Evolutionary conservation across 192 early-diverging fungal genomes (phyloP).

Genomic region (Coemansia reversa): DNA sequence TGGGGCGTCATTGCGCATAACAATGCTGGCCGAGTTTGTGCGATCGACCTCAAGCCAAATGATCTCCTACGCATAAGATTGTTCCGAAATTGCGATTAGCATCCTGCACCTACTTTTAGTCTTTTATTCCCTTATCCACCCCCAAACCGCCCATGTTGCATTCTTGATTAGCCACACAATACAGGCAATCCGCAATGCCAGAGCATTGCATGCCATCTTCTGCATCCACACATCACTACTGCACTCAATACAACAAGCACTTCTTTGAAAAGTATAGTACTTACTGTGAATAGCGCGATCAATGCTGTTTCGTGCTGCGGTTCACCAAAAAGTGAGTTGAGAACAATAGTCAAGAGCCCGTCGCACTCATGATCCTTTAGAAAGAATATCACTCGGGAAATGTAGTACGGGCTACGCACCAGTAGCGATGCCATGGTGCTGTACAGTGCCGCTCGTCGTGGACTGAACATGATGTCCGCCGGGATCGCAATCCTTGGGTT

Average conservation of each 20-base stretch:
- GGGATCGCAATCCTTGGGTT: constrained; percentile 33
- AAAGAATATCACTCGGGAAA: constrained; percentile 26
- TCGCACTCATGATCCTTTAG: constrained; percentile 51
- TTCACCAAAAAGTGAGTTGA: constrained; percentile 41
- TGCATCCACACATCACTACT: neutral
- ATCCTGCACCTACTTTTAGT: too few species aligned
- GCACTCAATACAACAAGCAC: neutral
- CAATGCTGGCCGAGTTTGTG: constrained; percentile 33
- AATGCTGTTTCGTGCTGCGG: constrained; percentile 23
- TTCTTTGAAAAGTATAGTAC: constrained; percentile 5
- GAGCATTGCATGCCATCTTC: neutral
- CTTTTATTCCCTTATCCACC: too few species aligned
- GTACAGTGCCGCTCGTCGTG: constrained; percentile 29
- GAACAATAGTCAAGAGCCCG: constrained; percentile 29
- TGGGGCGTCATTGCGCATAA: constrained; percentile 51
- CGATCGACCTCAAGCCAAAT: constrained; percentile 45
- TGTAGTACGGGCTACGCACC: constrained; percentile 40
- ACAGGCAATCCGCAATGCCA: constrained; percentile 1
- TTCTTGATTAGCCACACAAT: neutral
- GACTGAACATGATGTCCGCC: constrained; percentile 47
- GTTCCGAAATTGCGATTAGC: too few species aligned
- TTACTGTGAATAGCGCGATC: constrained; percentile 44
- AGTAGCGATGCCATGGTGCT: constrained; percentile 29
- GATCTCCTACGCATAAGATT: constrained; percentile 32
- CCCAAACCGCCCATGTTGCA: too few species aligned